Conservation (phyloP, 2,329 filamentous ascomycete genomes). For the Ophiostoma tasmaniense region DNA sequence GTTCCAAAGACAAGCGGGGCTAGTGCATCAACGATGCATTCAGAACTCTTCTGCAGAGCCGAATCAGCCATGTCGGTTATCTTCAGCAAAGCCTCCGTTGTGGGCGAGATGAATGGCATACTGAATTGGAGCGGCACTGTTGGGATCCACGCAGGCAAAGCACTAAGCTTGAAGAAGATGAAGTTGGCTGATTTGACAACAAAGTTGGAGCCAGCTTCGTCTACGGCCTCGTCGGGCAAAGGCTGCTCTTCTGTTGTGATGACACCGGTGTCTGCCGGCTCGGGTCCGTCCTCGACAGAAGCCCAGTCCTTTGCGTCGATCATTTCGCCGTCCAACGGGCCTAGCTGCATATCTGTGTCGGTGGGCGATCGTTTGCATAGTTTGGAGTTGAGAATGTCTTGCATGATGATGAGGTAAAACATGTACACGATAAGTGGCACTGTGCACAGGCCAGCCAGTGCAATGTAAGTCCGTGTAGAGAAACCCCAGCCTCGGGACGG, state of each 20-base stretch:
- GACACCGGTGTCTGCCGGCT: neutral
- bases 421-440: neutral
- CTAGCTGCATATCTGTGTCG: neutral
- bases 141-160: neutral
- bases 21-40: constrained; percentile 8
- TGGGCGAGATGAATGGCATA: neutral
- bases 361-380: neutral
- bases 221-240: neutral
- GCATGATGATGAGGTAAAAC: neutral
- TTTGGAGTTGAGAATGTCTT: neutral
- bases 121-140: neutral
- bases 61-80: too few relatives aligned
- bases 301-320: neutral
- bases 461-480: neutral
- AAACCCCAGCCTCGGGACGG: neutral
- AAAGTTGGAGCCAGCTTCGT: neutral
- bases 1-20: constrained; percentile 17
- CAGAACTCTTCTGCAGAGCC: neutral
- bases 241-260: neutral
- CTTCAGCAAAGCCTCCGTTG: neutral
- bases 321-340: neutral
- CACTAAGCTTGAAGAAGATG: neutral
- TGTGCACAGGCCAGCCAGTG: neutral
- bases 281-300: neutral
- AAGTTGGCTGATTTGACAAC: neutral